Evolutionary conservation across 495 filamentous ascomycete species (phyloP).

Genomic region (Annulohypoxylon bovei): DNA sequence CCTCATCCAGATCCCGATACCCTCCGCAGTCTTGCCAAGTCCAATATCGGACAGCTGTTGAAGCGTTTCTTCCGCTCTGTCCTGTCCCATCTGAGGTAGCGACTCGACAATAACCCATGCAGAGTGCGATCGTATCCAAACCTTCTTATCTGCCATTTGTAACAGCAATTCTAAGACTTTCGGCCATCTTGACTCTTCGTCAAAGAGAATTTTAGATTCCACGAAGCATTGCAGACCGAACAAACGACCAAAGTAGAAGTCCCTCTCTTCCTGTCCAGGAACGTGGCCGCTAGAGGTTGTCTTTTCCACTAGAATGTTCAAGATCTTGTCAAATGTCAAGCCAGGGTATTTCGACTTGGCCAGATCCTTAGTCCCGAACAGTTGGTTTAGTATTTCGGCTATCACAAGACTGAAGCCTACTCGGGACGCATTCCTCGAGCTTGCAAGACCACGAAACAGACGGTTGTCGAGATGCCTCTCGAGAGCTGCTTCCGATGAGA

Average conservation of each 20-base stretch:
- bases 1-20: conserved; percentile 86
- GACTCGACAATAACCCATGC: conserved; percentile 73
- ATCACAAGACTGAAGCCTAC: conserved; percentile 91
- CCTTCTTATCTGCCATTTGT: conserved; percentile 70
- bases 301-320: conserved; percentile 74
- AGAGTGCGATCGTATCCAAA: conserved; percentile 90
- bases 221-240: conserved; percentile 90
- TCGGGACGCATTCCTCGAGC: conserved; percentile 86
- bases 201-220: conserved; percentile 75
- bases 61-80: conserved; percentile 69
- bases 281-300: conserved; percentile 71
- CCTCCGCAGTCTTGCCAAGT: conserved; percentile 80
- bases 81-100: conserved; percentile 58
- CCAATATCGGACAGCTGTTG: conserved; percentile 68
- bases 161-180: conserved; percentile 68
- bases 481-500: conserved; percentile 55
- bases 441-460: conserved; percentile 88
- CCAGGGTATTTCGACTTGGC: conserved; percentile 55
- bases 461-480: conserved; percentile 66
- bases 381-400: conserved; percentile 77
- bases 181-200: conserved; percentile 67
- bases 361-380: conserved; percentile 61
- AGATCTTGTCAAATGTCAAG: conserved; percentile 63
- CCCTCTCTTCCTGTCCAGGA: conserved; percentile 82
- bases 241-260: conserved; percentile 83